Percentiles rank a stretch among this genome's conserved stretches.
phyloP scores from a whole-genome alignment of 495 filamentous ascomycete species.

The Hyaloscypha bicolor region DNA sequence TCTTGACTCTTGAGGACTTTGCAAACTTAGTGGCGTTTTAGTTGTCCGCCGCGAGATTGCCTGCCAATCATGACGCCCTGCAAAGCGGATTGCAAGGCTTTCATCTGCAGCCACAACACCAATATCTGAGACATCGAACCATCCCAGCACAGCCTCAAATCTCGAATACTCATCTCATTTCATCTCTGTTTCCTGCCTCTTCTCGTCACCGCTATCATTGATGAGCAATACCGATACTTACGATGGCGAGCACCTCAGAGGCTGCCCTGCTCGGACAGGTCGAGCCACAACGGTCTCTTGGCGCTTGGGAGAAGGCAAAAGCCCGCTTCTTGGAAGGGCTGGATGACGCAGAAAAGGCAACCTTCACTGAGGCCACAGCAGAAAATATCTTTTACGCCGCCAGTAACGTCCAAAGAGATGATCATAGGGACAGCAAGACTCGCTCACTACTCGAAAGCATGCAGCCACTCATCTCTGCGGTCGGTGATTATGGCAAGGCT shows the following conservation, averaged over 20 bases:
- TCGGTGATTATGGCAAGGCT: slow-evolving; percentile 44
- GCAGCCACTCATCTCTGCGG: slow-evolving; percentile 36
- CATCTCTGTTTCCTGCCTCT: background rate
- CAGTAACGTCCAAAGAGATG: slow-evolving; percentile 26
- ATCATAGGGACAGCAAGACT: slow-evolving; percentile 29
- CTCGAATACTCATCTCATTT: background rate
- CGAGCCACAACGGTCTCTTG: background rate
- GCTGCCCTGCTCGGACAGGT: background rate
- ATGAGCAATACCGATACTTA: background rate
- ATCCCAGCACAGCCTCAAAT: background rate
- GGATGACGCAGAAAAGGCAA: slow-evolving; percentile 27
- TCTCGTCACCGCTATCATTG: background rate
- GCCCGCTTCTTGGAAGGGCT: slow-evolving; percentile 38
- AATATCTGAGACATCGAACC: background rate
- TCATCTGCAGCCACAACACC: background rate
- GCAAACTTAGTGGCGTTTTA: too few species aligned
- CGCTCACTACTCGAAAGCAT: slow-evolving; percentile 32
- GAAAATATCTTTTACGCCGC: slow-evolving; percentile 32
- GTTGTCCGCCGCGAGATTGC: too few species aligned
- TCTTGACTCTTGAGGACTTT: too few species aligned
- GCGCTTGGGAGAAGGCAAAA: slow-evolving; percentile 34
- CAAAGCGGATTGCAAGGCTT: background rate
- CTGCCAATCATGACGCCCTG: slow-evolving; percentile 11
- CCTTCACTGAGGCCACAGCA: slow-evolving; percentile 25
- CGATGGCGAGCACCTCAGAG: background rate